Evolutionary conservation across 2,329 filamentous ascomycete genomes (phyloP).

Genomic region (Sclerotiophoma versabilis): DNA sequence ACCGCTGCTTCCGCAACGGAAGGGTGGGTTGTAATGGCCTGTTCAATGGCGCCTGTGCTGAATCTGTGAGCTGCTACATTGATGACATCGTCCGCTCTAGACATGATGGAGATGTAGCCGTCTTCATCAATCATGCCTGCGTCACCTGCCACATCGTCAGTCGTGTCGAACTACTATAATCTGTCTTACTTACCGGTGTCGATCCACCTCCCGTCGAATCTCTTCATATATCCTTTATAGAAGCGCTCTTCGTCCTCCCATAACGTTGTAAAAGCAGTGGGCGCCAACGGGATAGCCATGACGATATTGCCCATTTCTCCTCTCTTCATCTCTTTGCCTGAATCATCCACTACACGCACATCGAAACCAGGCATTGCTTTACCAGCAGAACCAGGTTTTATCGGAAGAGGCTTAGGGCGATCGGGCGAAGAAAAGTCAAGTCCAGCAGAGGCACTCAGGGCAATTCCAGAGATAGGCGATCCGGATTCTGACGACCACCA

Average conservation of each 20-base stretch:
- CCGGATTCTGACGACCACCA: slow-evolving; percentile 79
- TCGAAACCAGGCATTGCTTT: slow-evolving; percentile 94
- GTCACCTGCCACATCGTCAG: slow-evolving; percentile 60
- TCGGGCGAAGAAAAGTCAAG: slow-evolving; percentile 57
- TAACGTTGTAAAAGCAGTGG: slow-evolving; percentile 83
- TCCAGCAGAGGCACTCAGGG: slow-evolving; percentile 68
- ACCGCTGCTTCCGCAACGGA: slow-evolving; percentile 84
- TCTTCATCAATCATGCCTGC: slow-evolving; percentile 84
- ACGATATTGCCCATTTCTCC: slow-evolving; percentile 93
- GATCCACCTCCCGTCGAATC: slow-evolving; percentile 82
- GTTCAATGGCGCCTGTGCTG: slow-evolving; percentile 89
- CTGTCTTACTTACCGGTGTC: slow-evolving; percentile 67
- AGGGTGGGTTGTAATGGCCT: slow-evolving; percentile 84
- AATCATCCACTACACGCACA: slow-evolving; percentile 82
- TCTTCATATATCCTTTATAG: slow-evolving; percentile 81
- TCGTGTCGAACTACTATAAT: neutral
- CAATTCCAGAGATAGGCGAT: slow-evolving; percentile 71
- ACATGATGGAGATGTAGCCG: slow-evolving; percentile 70
- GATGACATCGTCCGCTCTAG: slow-evolving; percentile 81
- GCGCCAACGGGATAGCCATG: slow-evolving; percentile 79
- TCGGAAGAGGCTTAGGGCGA: slow-evolving; percentile 59
- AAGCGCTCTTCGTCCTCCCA: slow-evolving; percentile 89
- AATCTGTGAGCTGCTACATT: slow-evolving; percentile 95
- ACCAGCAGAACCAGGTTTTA: slow-evolving; percentile 86
- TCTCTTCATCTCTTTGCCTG: slow-evolving; percentile 72